Base-by-base conservation (phyloP, 163 green algal genomes). In the Scenedesmus sp. region DNA sequence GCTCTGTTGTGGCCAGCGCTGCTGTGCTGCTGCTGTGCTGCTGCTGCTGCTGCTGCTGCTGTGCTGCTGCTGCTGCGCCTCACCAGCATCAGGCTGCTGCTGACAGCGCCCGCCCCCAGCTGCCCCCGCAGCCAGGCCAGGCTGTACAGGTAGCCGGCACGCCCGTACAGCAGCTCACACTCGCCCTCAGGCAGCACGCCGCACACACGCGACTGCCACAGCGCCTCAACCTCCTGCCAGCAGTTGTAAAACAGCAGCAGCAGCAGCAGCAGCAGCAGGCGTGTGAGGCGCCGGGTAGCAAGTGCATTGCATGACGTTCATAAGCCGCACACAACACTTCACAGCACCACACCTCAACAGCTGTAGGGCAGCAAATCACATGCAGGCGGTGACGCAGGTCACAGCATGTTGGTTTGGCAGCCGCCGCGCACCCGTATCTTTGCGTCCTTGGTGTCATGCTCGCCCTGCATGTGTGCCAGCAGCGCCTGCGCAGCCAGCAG, bases 101-200 rank as follows among this genome's bases (percentile, higher is more conserved):
- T 12, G 23, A 94, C 67, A 1, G 82, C 46, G 56, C 70, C 84
- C 0, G 52, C 3, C 52, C 77, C 84, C 70, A 93, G 70, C 54
- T 92, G 86, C 20, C 20, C n/a, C 59, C 90, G 60, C 64, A 88
- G 59, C 87, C 91, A 93, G 5, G 91, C 73, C 82, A 94, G 76
- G 20, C 70, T 85, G 81, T 92, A 93, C 73, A 95, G 70, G 76
- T 95, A 95, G 23, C 93, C 93, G 1, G 87, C 73, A 1, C 93
- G 88, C 15, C 93, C 93, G 46, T 95, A 95, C 59, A 95, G 84
- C 76, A 95, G 56, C 90, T 95, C 93, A 86, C 91, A 92, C 84
- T 94, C 91, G 62, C 64, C 4, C 5, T 56, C 83, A 93, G 76
- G n/a, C 46, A 79, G 57, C 20, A 59, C 57, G 88, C 91, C 62